Evolutionary conservation across 495 filamentous ascomycete genomes (phyloP).

Genomic region (Schizothecium vesticola): DNA sequence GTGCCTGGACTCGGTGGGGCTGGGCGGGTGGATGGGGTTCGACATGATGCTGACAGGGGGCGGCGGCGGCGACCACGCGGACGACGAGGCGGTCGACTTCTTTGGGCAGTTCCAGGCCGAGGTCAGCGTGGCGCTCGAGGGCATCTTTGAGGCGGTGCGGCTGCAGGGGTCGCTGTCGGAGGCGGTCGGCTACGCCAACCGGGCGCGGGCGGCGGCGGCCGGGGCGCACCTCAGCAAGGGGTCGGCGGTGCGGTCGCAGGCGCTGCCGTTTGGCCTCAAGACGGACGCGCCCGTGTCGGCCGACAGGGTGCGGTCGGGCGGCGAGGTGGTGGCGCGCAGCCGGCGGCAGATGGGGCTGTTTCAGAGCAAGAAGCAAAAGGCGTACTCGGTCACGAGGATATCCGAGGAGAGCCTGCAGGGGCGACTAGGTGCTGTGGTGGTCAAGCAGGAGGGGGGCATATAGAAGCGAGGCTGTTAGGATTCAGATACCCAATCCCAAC

Average conservation of each 20-base stretch:
- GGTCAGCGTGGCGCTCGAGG: constrained; percentile 69
- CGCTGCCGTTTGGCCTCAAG: constrained; percentile 68
- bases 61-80: too few relatives aligned
- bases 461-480: not conserved
- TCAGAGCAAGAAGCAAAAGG: constrained; percentile 63
- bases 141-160: constrained; percentile 66
- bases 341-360: constrained; percentile 65
- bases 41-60: constrained; percentile 44
- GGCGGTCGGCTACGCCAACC: constrained; percentile 59
- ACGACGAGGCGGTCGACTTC: constrained; percentile 50
- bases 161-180: constrained; percentile 64
- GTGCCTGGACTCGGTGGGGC: constrained; percentile 78
- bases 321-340: constrained; percentile 59
- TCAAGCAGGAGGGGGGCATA: constrained; percentile 2
- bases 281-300: constrained; percentile 43
- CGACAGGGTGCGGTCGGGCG: constrained; percentile 55
- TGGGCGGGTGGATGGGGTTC: constrained; percentile 72
- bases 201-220: constrained; percentile 27
- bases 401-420: constrained; percentile 34
- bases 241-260: constrained; percentile 12
- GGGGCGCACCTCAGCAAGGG: constrained; percentile 13
- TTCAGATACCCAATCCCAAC: not conserved
- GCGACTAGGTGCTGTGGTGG: constrained; percentile 5
- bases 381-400: constrained; percentile 75
- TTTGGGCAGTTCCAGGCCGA: constrained; percentile 66